These are phyloP conservation scores for Grosmannia serpens DNA, from an alignment of 2,329 filamentous ascomycete genomes.

Conservation along the genomic window DNA sequence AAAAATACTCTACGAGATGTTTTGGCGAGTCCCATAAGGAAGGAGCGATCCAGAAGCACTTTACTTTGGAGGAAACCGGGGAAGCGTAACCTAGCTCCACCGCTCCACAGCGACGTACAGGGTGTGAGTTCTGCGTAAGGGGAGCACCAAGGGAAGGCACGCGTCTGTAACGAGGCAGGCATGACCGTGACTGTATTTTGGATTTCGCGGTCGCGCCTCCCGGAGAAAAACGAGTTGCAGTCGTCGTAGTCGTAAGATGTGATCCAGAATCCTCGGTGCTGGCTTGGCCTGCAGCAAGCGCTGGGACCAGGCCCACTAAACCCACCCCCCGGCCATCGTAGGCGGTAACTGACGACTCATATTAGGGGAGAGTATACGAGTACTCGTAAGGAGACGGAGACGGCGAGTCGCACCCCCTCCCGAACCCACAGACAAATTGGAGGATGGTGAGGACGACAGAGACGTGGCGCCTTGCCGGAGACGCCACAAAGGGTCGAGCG, in stretches of 20 bases:
- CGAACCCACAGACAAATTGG: not conserved
- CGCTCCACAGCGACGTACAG: not conserved
- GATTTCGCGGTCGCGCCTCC: too few species aligned
- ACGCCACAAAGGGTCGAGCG: too few species aligned
- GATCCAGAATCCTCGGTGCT: not conserved
- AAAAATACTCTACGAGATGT: not conserved
- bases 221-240: too few species aligned
- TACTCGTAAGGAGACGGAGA: not conserved
- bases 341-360: not conserved
- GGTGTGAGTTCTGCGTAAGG: not conserved
- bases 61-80: not conserved
- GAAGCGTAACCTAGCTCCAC: not conserved
- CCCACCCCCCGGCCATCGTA: too few species aligned
- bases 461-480: not conserved
- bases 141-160: not conserved
- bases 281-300: not conserved
- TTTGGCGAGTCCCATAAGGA: not conserved
- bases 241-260: not conserved
- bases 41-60: constrained; percentile 1
- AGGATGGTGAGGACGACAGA: not conserved
- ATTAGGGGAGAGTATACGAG: not conserved
- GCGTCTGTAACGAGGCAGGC: not conserved
- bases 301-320: not conserved
- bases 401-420: not conserved
- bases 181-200: too few species aligned